Base-by-base conservation (phyloP, 495 filamentous ascomycete genomes). In the Aspergillus egyptiacus region DNA sequence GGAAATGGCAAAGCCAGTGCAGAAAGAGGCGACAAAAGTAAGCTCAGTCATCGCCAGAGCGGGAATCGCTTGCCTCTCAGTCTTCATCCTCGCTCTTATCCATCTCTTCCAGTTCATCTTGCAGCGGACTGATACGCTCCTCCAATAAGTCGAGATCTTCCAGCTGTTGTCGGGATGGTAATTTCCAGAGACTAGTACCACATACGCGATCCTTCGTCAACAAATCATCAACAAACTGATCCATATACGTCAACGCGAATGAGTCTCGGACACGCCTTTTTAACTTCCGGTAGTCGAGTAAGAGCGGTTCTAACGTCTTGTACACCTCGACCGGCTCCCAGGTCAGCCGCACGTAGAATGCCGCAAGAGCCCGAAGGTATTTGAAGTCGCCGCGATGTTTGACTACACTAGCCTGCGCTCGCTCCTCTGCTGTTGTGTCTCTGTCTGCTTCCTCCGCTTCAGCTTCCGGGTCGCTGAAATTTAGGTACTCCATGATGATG, bases 151-250 rank as follows among this genome's bases (percentile, higher is more conserved):
- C 93, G 59, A 91, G 62, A 68, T 99, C 93, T 74, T 99, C 94
- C 63, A 99, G 61, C 46, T 87, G 75, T 50, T 83, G 78, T 58
- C 93, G 74, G 46, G 79, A 81, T 8, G 90, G 86, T 69, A 99
- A 74, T 73, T 95, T 94, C 83, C 89, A 94, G 48, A 99, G 60
- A 60, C 84, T 94, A 8, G 95, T 96, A 36, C 83, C 90, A 55
- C 91, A 97, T 1, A 95, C 82, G 51, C 93, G 77, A 46, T 94
- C 86, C 69, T 95, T 94, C 0, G 82, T 87, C 46, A 99, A 70
- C 46, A 99, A 68, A 52, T 94, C 87, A 68, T 97, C 93, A 41
- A 97, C 77, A 60, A 99, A 97, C 61, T 88, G 83, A 69, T 99
- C 93, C 74, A 99, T 79, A 61, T 78, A 86, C 32, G 87, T 90